A percentile compares a stretch with the other conserved stretches of the same genome.
Conservation (phyloP, 2,329 filamentous ascomycete genomes). For the Botrytis squamosa region DNA sequence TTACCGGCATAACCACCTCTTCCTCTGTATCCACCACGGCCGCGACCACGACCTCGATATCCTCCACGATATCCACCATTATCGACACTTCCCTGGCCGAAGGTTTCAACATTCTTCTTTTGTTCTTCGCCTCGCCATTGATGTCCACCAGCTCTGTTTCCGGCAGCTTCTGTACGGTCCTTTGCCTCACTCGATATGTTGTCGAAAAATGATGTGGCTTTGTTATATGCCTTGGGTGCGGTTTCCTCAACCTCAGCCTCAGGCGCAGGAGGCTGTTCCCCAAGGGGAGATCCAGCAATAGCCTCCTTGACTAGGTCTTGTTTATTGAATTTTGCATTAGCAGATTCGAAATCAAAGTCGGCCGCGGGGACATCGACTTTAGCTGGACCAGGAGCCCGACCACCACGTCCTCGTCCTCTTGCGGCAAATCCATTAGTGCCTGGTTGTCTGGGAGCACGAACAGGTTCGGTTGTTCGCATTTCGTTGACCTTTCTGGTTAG, state of each 20-base stretch:
- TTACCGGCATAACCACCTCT: conserved; percentile 30
- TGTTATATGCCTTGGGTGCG: conserved; percentile 70
- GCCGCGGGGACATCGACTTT: conserved; percentile 87
- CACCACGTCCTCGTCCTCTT: conserved; percentile 46
- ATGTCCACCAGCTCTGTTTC: conserved; percentile 68
- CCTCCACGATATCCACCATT: conserved; percentile 66
- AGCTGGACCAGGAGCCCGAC: conserved; percentile 44
- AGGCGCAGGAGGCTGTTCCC: conserved; percentile 47
- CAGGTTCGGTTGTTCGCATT: conserved; percentile 65
- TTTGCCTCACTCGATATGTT: conserved; percentile 95
- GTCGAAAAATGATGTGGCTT: conserved; percentile 89
- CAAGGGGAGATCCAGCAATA: conserved; percentile 71
- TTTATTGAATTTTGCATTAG: conserved; percentile 88
- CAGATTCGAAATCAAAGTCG: conserved; percentile 87
- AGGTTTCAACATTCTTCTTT: conserved; percentile 95
- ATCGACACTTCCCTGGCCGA: conserved; percentile 94
- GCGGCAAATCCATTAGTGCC: conserved; percentile 42
- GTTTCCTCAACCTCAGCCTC: conserved; percentile 40
- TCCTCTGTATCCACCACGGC: conserved; percentile 43
- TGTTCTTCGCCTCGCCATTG: conserved; percentile 93
- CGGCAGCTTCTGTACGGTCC: conserved; percentile 75
- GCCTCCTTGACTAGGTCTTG: conserved; percentile 84
- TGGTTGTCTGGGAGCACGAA: conserved; percentile 50
- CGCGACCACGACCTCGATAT: conserved; percentile 74
- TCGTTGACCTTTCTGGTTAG: conserved; percentile 73